Percentiles rank a stretch among this genome's conserved stretches.
These are phyloP conservation scores for Penicillium roqueforti DNA, from an alignment of 495 filamentous ascomycete genomes.

Conservation along the genomic window DNA sequence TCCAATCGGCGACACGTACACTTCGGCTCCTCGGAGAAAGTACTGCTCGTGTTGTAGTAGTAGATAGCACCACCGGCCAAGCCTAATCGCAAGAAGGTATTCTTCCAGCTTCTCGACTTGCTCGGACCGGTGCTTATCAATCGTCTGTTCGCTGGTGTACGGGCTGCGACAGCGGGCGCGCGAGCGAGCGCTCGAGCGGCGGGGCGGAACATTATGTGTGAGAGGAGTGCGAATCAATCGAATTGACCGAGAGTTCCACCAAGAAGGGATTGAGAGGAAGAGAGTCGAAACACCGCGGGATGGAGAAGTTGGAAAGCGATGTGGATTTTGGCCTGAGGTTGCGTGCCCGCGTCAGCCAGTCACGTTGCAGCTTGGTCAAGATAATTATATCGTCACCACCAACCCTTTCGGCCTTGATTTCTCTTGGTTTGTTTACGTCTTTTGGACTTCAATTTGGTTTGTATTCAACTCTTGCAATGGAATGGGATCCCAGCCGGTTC, in stretches of 20 bases:
- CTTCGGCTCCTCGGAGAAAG: slow-evolving; percentile 78
- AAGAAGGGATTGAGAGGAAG: slow-evolving; percentile 10
- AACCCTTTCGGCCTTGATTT: background rate
- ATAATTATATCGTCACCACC: slow-evolving; percentile 12
- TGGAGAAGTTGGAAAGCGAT: slow-evolving; percentile 26
- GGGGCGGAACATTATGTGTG: slow-evolving; percentile 56
- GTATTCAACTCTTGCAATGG: slow-evolving; percentile 19
- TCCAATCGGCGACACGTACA: slow-evolving; percentile 50
- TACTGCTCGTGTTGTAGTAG: slow-evolving; percentile 84
- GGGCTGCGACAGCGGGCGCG: slow-evolving; percentile 37
- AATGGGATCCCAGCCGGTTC: slow-evolving; percentile 53
- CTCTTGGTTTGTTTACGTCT: background rate
- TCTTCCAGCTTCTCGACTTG: slow-evolving; percentile 79
- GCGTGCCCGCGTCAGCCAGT: slow-evolving; percentile 15
- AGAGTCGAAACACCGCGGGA: slow-evolving; percentile 12
- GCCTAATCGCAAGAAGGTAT: slow-evolving; percentile 64
- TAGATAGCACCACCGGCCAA: slow-evolving; percentile 77
- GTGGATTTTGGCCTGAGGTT: slow-evolving; percentile 29
- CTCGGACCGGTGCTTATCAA: slow-evolving; percentile 69
- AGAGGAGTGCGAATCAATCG: slow-evolving; percentile 11
- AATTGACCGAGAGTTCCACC: slow-evolving; percentile 14
- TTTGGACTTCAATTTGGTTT: background rate
- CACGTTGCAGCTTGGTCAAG: slow-evolving; percentile 23
- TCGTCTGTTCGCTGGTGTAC: slow-evolving; percentile 47
- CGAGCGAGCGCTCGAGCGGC: slow-evolving; percentile 54